Conservation (phyloP, 1,139 yeast genomes). For the Geotrichum histeridarum region DNA sequence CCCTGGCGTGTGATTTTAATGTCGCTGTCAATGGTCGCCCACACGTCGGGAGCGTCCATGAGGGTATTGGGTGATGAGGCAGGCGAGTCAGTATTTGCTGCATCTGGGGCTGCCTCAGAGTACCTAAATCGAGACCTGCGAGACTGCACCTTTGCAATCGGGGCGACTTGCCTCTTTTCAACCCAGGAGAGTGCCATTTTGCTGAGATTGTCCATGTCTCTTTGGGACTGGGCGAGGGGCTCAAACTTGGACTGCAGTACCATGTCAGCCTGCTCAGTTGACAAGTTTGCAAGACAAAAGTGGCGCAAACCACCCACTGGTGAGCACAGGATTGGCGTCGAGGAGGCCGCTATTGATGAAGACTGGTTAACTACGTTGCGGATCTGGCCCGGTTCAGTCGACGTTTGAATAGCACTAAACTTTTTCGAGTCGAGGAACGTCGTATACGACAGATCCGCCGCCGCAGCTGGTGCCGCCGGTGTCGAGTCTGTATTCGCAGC, state of each 20-base stretch:
- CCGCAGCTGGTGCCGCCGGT: not conserved
- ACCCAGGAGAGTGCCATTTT: slow-evolving; percentile 36
- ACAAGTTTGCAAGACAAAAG: slow-evolving; percentile 37
- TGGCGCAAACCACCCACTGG: slow-evolving; percentile 52
- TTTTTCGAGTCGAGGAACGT: slow-evolving; percentile 38
- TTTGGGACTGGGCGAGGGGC: slow-evolving; percentile 28
- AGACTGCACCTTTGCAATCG: slow-evolving; percentile 12
- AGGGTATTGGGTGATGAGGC: slow-evolving; percentile 12
- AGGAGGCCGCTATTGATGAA: not conserved
- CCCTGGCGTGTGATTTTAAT: slow-evolving; percentile 35
- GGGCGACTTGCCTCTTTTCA: slow-evolving; percentile 8
- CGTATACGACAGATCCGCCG: slow-evolving; percentile 22
- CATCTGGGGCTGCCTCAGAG: slow-evolving; percentile 8
- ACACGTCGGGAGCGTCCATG: slow-evolving; percentile 30
- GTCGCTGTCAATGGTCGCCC: slow-evolving; percentile 45
- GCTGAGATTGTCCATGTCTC: slow-evolving; percentile 12
- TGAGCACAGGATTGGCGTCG: slow-evolving; percentile 39
- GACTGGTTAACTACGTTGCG: slow-evolving; percentile 26
- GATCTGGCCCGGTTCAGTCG: slow-evolving; percentile 40
- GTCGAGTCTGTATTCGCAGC: too few relatives aligned
- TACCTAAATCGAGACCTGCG: slow-evolving; percentile 12
- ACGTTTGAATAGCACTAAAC: slow-evolving; percentile 24
- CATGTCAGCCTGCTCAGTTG: slow-evolving; percentile 4
- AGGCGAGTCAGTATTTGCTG: not conserved
- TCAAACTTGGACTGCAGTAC: slow-evolving; percentile 9